Evolutionary conservation across 139 green algal species (phyloP), one percentile per base, ranked within the genome.

Genomic region (Yamagishiella unicocca): DNA sequence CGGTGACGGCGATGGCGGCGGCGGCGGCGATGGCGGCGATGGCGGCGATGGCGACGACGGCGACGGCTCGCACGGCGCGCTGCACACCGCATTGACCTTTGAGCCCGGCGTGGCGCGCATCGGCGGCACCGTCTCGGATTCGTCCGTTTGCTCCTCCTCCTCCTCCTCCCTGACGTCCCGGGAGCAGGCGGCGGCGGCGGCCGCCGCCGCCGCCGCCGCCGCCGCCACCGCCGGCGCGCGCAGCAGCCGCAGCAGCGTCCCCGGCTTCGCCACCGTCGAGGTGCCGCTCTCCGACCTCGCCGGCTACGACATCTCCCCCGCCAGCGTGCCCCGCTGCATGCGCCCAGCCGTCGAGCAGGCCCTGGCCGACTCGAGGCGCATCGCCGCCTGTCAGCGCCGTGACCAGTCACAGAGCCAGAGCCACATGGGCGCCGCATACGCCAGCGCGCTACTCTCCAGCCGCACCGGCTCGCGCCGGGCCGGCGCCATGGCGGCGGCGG

Each of bases 241-340:
- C 29, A 35, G 24, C 58, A 75, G 29, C 61, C 42, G n/a, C 61
- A 29, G 25, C 62, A 71, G 61, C 61, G 40, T 4, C 75, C 6
- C 2, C 21, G 62, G 80, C 17, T 86, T 86, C 37, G 27, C 9
- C 25, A 42, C 45, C 9, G 33, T 67, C 4, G 80, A 87, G 46
- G 81, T 87, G 50, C 14, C 81, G 43, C 64, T 79, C 21, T 31
- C 29, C 17, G 81, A 87, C 21, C 45, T 87, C 24, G 81, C 66
- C 0, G 29, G 1, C 12, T 87, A 67, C 42, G 81, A 67, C 66
- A 79, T 87, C 22, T 8, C 29, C 1, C 64, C 45, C 27, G 38
- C 81, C 22, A 43, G 17, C 45, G 37, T 87, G 33, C 81, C 81
- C 45, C 64, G 64, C 14, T 33, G 45, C 29, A 87, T 87, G 81